Base-by-base conservation (phyloP, 768 basidiomycete species). In the Leccinum truebloodii region DNA sequence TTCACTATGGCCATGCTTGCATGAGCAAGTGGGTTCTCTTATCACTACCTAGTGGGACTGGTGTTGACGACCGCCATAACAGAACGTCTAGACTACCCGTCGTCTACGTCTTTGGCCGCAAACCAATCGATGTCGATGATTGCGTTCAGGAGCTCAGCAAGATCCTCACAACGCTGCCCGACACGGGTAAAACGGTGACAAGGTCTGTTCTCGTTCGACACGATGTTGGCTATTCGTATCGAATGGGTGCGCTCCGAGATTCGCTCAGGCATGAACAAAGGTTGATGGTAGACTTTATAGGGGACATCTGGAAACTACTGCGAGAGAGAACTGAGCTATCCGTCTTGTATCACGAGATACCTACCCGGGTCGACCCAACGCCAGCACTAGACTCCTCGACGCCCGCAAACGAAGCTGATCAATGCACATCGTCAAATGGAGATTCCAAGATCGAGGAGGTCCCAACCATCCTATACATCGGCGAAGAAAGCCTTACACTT, bases 1-100 rank as follows among this genome's bases (percentile, higher is more conserved):
- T 99, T 3, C 96, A 99, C 69, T 98, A 97, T 68, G 96, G 96
- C 2, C 92, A 97, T 77, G 95, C 96, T 0, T 99, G 97, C 73
- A 84, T 98, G 79, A 94, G 90, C 71, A 85, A 88, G 94, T 96
- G 66, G 64, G 93, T 80, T 44, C 41, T 20, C 35, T 26, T 44
- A 7, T 26, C 37, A 7, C 10, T 14, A 5, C 10, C 4, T 22
- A 3, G 22, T 26, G 20, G 3, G 26, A 46, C 13, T 1, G 16
- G 26, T 24, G 9, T 44, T 50, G 53, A 69, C 44, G 52, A 54
- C n/a, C 4, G 32, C 1, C 32, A 41, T 39, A 20, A 37, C 59
- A 97, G 95, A 64, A 90, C 92, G 12, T 92, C 90, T 24, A 85
- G 94, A 16, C 74, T 98, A 0, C 94, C 95, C 0, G 90, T 95